Conservation (phyloP, 1,284 basidiomycete genomes). For the Ceratobasidium theobromae region DNA sequence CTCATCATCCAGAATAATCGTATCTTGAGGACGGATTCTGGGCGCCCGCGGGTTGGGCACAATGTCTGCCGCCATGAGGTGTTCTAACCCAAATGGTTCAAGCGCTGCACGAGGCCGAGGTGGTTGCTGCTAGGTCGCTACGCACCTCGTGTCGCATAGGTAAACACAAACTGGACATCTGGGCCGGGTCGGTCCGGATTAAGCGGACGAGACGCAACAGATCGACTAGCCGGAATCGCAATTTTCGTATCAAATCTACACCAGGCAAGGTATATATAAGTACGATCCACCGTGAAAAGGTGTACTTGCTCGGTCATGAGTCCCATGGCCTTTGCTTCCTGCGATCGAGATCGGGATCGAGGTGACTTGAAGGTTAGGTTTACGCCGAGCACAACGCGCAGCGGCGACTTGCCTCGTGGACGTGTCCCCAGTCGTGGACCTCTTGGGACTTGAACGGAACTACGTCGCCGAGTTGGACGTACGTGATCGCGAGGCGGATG, state of each 20-base stretch:
- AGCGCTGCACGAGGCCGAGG: neutral
- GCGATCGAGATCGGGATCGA: neutral
- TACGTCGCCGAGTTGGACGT: constrained; percentile 13
- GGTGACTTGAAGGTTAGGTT: too few species aligned
- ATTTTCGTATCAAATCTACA: constrained; percentile 22
- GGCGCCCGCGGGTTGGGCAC: constrained; percentile 13
- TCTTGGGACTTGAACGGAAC: constrained; percentile 27
- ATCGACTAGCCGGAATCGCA: constrained; percentile 3
- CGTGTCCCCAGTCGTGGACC: constrained; percentile 24
- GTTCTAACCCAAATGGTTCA: neutral
- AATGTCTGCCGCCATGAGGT: constrained; percentile 26
- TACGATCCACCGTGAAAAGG: neutral
- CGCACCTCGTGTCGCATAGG: constrained; percentile 28
- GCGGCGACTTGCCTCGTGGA: constrained; percentile 19
- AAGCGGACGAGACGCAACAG: constrained; percentile 19
- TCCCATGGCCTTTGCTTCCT: constrained; percentile 25
- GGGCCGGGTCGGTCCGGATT: constrained; percentile 20
- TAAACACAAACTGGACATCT: constrained; percentile 29
- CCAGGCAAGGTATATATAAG: neutral
- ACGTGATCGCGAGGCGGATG: constrained; percentile 32
- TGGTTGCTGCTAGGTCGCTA: too few species aligned
- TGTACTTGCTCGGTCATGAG: constrained; percentile 13
- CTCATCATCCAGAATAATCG: constrained; percentile 4
- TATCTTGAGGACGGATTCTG: neutral
- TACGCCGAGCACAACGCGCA: neutral